These are phyloP conservation scores for Paecilomyces sp. DNA, from an alignment of 2,329 filamentous ascomycete genomes.

Conservation along the genomic window DNA sequence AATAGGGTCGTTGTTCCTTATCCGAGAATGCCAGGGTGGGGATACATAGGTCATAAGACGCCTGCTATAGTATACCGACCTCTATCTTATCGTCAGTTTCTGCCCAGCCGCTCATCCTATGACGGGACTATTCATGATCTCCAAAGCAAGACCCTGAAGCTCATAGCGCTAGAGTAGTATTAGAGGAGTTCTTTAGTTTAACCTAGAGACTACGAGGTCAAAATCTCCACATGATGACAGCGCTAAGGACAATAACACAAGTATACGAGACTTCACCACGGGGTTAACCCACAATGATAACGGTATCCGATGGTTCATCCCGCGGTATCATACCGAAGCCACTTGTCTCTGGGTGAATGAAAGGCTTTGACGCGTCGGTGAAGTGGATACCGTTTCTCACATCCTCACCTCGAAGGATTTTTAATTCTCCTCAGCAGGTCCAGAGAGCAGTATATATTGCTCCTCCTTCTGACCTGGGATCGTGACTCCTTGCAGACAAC, in stretches of 20 bases:
- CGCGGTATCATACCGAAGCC: not conserved
- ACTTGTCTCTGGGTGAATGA: not conserved
- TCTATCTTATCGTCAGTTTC: not conserved
- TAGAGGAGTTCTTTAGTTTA: not conserved
- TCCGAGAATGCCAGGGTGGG: not conserved
- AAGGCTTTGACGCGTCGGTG: too few relatives aligned
- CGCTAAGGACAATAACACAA: not conserved
- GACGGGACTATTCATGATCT: not conserved
- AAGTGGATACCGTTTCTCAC: not conserved
- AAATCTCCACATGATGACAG: not conserved
- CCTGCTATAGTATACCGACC: not conserved
- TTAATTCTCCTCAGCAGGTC: not conserved
- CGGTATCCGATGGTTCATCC: not conserved
- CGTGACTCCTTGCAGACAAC: not conserved
- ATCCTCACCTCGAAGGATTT: not conserved
- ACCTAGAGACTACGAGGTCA: not conserved
- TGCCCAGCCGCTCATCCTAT: not conserved
- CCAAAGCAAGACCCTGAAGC: not conserved
- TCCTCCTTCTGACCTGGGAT: not conserved
- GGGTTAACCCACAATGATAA: not conserved
- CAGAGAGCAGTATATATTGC: not conserved
- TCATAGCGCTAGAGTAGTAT: not conserved
- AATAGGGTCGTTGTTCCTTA: not conserved
- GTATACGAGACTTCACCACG: not conserved
- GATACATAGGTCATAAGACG: not conserved